Percentiles rank a stretch among this genome's conserved stretches.
Conservation (phyloP, 768 basidiomycete species). For the Galerina sulciceps region DNA sequence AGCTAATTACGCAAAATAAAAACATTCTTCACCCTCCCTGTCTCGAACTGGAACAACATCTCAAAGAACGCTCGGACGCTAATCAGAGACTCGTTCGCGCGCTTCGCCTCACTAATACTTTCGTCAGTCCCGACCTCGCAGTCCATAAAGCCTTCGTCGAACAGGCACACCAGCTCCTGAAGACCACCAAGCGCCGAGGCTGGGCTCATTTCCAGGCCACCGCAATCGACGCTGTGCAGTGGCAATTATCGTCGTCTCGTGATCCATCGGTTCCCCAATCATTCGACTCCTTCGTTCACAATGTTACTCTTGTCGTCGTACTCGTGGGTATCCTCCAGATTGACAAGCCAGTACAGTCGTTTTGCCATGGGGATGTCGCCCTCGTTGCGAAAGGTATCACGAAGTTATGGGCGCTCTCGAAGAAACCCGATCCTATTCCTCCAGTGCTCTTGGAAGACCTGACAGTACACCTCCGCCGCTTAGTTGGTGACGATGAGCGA, state of each 20-base stretch:
- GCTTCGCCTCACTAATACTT: constrained; percentile 52
- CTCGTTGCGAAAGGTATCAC: constrained; percentile 46
- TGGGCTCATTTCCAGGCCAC: constrained; percentile 39
- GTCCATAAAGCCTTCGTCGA: constrained; percentile 41
- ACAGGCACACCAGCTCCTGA: constrained; percentile 33
- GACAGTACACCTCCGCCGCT: constrained; percentile 37
- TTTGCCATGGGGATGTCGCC: constrained; percentile 37
- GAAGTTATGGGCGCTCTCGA: constrained; percentile 50
- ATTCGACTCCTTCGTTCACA: constrained; percentile 47
- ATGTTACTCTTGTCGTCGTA: constrained; percentile 42
- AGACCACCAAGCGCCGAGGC: constrained; percentile 23
- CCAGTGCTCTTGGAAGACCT: constrained; percentile 35
- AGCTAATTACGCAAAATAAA: background rate
- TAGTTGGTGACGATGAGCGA: constrained; percentile 39
- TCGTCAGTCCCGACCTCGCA: constrained; percentile 43
- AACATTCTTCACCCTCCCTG: constrained; percentile 18
- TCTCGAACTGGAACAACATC: constrained; percentile 15
- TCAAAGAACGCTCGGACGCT: constrained; percentile 36
- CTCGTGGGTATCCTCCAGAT: constrained; percentile 44
- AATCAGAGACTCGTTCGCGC: constrained; percentile 39
- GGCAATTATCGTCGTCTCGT: constrained; percentile 15
- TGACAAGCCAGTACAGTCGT: constrained; percentile 27
- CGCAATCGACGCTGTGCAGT: constrained; percentile 33
- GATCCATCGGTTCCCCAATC: background rate
- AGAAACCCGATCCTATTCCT: constrained; percentile 34